Conservation (phyloP, 495 filamentous ascomycete genomes). For the Tuber microsphaerosporum region DNA sequence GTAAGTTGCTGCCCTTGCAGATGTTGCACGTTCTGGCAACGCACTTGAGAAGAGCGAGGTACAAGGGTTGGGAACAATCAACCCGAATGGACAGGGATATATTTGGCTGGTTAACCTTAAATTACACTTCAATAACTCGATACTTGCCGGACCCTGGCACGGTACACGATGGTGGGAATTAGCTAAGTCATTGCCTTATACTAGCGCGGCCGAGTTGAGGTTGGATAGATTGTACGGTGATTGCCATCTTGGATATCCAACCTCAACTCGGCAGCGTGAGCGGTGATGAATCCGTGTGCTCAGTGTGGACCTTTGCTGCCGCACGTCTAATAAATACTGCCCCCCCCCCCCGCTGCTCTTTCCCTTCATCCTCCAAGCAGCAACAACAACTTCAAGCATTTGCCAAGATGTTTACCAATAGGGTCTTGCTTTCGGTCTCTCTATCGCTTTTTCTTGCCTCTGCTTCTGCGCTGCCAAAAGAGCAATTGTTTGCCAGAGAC, state of each 20-base stretch:
- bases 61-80: background rate
- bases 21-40: background rate
- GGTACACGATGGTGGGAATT: background rate
- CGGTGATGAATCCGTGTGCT: background rate
- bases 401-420: background rate
- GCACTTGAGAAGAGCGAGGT: background rate
- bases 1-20: background rate
- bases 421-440: background rate
- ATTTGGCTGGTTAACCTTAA: no score
- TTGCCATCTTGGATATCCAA: background rate
- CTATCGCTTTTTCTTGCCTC: background rate
- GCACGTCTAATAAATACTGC: background rate
- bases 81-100: no score
- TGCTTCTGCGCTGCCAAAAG: background rate
- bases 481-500: slow-evolving; percentile 8
- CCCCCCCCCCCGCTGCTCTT: background rate
- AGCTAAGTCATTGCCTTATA: background rate
- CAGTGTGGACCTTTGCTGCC: background rate
- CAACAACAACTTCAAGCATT: background rate
- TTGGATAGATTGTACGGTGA: background rate
- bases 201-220: background rate
- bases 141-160: no score
- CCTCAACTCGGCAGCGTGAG: background rate
- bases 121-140: no score
- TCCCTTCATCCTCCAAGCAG: background rate